Evolutionary conservation across 352 stramenopile genomes (phyloP), one percentile per base, ranked within the genome.

Genomic region (Paralagenidium karlingii): DNA sequence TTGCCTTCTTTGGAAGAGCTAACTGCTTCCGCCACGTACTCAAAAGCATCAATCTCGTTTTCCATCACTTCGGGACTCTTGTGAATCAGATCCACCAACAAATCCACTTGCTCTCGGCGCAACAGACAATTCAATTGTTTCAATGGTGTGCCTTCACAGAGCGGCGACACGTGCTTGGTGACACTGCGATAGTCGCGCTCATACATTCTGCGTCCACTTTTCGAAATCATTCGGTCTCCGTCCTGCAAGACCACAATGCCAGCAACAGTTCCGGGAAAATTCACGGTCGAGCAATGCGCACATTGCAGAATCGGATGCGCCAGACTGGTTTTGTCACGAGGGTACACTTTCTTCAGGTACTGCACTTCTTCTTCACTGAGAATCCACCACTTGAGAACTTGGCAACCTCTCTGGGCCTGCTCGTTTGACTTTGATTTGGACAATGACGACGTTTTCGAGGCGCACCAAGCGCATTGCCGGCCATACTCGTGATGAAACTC

Each of bases 321-420:
- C 12, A 87, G 51, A 12, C 45, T 63, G 10, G 60, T 52, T 0
- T 42, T 32, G 12, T 70, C 50, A 0, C 43, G 52, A 21, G 74
- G 74, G 28, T 70, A 87, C 16, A 82, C 74, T 15, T 70, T 68
- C 19, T 52, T 43, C 0, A 87, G 59, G 40, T 87, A 87, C 40
- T 67, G 51, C 3, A 62, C 51, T 33, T 87, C 74, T 24, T 82
- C 60, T 15, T 79, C 63, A 46, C 67, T 84, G 36, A 87, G 38
- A 40, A 87, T 80, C 74, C 74, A 87, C 69, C 69, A 87, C 41
- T 59, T 60, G 2, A 85, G 47, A n/a, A n/a, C n/a, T n/a, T n/a
- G n/a, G n/a, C n/a, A n/a, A n/a, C n/a, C n/a, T n/a, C n/a, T n/a
- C 30, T 8, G 8, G 8, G 12, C 12, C 30, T 36, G 6, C 12